These are phyloP conservation scores for Mycena polygramma DNA, from an alignment of 768 basidiomycete species.

Conservation along the genomic window DNA sequence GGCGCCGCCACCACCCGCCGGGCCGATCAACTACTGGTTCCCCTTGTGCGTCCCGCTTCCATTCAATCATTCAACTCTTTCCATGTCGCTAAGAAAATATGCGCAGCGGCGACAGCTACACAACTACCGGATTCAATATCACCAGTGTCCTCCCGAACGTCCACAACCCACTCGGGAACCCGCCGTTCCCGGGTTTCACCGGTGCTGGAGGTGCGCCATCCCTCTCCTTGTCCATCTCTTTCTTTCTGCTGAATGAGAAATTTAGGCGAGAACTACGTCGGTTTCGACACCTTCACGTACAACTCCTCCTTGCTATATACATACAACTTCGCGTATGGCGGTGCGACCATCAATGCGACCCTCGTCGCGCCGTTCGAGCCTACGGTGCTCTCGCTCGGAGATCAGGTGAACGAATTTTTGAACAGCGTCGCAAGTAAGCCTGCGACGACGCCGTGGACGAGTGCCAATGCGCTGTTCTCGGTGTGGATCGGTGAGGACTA, in stretches of 20 bases:
- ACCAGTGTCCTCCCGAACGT: conserved; percentile 43
- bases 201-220: conserved; percentile 32
- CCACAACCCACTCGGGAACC: conserved; percentile 53
- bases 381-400: conserved; percentile 66
- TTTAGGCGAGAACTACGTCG: conserved; percentile 71
- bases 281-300: conserved; percentile 62
- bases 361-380: conserved; percentile 68
- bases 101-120: conserved; percentile 55
- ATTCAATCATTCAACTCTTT: not conserved
- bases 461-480: conserved; percentile 69
- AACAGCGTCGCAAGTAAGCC: conserved; percentile 61
- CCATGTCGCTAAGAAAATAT: too few species aligned
- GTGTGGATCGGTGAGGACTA: conserved; percentile 76
- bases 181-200: conserved; percentile 53
- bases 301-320: conserved; percentile 69
- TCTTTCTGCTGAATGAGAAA: too few species aligned
- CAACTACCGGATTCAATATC: conserved; percentile 48
- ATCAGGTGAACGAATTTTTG: conserved; percentile 75
- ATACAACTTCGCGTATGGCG: conserved; percentile 77
- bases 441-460: conserved; percentile 66
- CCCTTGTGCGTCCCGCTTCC: conserved; percentile 21
- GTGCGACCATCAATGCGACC: conserved; percentile 71
- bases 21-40: conserved; percentile 33
- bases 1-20: conserved; percentile 53
- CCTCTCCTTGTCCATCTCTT: too few species aligned